Conservation (phyloP, 2,329 filamentous ascomycete genomes). For the Aureobasidium mangrovei region DNA sequence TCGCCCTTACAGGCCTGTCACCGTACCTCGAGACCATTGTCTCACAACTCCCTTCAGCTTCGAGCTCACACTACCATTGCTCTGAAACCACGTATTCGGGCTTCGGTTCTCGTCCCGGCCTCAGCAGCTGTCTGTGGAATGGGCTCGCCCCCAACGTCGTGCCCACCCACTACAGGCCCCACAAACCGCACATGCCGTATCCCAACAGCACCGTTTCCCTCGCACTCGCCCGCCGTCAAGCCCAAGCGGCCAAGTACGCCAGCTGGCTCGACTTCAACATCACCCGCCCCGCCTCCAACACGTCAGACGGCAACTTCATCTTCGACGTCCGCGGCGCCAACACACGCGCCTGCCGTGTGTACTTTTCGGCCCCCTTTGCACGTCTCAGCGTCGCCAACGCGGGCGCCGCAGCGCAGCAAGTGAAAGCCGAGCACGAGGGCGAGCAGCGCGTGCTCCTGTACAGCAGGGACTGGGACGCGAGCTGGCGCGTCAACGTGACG, state of each 20-base stretch:
- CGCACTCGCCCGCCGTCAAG: constrained; percentile 17
- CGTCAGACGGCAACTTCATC: constrained; percentile 40
- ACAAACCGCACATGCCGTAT: constrained; percentile 9
- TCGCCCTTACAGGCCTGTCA: constrained; percentile 60
- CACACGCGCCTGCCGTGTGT: constrained; percentile 68
- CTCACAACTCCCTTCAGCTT: constrained; percentile 59
- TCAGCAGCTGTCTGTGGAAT: constrained; percentile 62
- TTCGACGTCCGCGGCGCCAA: constrained; percentile 63
- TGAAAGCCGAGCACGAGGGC: constrained; percentile 29
- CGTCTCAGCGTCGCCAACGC: constrained; percentile 54
- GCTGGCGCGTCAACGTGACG: constrained; percentile 54
- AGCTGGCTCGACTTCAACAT: constrained; percentile 61
- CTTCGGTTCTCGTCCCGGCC: constrained; percentile 36
- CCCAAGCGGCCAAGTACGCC: neutral
- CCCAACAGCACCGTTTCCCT: constrained; percentile 23
- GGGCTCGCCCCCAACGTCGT: constrained; percentile 60
- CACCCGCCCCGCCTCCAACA: constrained; percentile 33
- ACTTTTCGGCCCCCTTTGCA: constrained; percentile 59
- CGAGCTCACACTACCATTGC: constrained; percentile 46
- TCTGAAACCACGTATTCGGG: constrained; percentile 22
- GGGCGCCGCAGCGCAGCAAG: constrained; percentile 43
- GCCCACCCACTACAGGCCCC: constrained; percentile 14
- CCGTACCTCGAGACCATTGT: constrained; percentile 61
- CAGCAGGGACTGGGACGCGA: constrained; percentile 68
- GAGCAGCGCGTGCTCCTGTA: constrained; percentile 66